These are phyloP conservation scores for Saccharomyces hybrid DNA, from an alignment of 1,139 yeast genomes.

Conservation along the genomic window DNA sequence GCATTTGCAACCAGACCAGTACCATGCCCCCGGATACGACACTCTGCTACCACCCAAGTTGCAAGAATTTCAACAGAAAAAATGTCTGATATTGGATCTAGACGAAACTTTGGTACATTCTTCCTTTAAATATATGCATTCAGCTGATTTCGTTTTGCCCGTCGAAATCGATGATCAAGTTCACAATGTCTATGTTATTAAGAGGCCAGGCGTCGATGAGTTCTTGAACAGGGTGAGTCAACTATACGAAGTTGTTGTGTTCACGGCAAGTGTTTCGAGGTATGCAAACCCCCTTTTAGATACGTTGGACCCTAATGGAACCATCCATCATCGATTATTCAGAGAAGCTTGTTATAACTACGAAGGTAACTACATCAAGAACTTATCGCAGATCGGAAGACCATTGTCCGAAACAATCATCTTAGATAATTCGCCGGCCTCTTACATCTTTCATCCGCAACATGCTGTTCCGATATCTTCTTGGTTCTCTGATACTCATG, in stretches of 20 bases:
- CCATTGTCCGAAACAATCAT: slow-evolving; percentile 81
- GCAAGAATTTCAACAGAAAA: slow-evolving; percentile 43
- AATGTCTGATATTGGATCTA: slow-evolving; percentile 83
- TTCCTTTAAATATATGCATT: slow-evolving; percentile 81
- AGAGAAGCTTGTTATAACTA: slow-evolving; percentile 76
- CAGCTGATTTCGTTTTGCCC: slow-evolving; percentile 93
- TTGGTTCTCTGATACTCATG: slow-evolving; percentile 98
- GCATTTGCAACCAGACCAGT: slow-evolving; percentile 63
- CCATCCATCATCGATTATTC: slow-evolving; percentile 85
- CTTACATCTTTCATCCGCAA: slow-evolving; percentile 93
- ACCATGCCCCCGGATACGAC: slow-evolving; percentile 52
- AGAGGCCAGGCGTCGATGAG: slow-evolving; percentile 97
- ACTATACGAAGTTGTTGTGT: slow-evolving; percentile 88
- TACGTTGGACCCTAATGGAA: slow-evolving; percentile 56
- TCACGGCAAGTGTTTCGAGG: slow-evolving; percentile 90
- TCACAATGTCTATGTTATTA: slow-evolving; percentile 92
- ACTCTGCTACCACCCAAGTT: slow-evolving; percentile 51
- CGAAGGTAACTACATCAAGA: slow-evolving; percentile 92
- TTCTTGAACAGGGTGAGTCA: slow-evolving; percentile 78
- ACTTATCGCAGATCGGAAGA: slow-evolving; percentile 87
- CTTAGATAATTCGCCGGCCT: slow-evolving; percentile 94
- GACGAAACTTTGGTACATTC: slow-evolving; percentile 97
- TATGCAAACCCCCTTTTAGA: slow-evolving; percentile 94
- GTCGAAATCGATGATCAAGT: slow-evolving; percentile 83
- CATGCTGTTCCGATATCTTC: slow-evolving; percentile 97